phyloP scores from a whole-genome alignment of 208 protist genomes.

The Angomonas ambiguus region DNA sequence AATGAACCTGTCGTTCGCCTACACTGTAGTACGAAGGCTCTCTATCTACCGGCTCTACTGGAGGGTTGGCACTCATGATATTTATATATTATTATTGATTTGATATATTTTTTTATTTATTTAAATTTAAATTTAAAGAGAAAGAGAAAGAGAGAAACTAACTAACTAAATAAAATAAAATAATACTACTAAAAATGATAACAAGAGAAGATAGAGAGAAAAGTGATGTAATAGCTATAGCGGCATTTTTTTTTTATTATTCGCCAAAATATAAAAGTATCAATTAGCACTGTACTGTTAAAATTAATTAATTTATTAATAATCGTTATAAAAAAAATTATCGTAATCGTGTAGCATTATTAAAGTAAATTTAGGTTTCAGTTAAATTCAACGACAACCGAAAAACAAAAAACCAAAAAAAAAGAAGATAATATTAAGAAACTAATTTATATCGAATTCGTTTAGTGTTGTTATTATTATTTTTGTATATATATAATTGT shows the following conservation, averaged over 20 bases:
- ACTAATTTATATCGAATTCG: background rate
- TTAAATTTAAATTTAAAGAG: conserved; percentile 2
- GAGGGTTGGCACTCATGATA: background rate
- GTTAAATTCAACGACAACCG: background rate
- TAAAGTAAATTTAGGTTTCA: background rate
- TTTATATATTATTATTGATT: background rate
- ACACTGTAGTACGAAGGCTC: too few species aligned
- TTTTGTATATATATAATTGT: background rate
- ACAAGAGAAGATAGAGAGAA: too few species aligned
- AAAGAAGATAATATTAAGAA: background rate
- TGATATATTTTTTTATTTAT: background rate
- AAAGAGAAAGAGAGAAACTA: background rate
- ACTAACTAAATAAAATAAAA: conserved; percentile 11
- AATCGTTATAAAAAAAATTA: conserved; percentile 9
- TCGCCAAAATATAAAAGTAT: conserved; percentile 3
- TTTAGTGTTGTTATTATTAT: background rate
- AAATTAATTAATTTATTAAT: background rate
- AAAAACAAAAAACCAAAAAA: conserved; percentile 4
- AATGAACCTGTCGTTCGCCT: too few species aligned
- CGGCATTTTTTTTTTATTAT: conserved; percentile 8
- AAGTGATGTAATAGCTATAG: too few species aligned
- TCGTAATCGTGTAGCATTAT: background rate
- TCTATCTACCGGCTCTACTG: too few species aligned
- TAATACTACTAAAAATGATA: too few species aligned
- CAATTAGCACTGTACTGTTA: background rate